Evolutionary conservation across 345 rosid species (phyloP).

Genomic region (Cochlearia excelsa): DNA sequence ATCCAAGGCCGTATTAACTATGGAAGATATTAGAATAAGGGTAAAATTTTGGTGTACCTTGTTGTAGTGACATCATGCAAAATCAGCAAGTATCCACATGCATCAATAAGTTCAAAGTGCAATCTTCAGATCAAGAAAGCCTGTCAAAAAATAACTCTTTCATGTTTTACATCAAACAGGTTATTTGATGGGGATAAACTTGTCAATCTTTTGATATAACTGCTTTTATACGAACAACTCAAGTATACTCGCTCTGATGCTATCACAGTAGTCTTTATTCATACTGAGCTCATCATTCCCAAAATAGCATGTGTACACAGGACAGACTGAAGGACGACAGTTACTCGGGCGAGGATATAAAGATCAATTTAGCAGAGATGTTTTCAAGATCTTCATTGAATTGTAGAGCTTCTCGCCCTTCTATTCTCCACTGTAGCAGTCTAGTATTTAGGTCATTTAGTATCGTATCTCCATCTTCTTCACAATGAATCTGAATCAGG

Average conservation of each 20-base stretch:
- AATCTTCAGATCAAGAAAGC: constrained; percentile 52
- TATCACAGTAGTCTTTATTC: background rate
- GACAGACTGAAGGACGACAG: background rate
- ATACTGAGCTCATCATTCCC: background rate
- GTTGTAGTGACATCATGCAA: constrained; percentile 20
- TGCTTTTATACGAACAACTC: no score
- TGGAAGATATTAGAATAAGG: background rate
- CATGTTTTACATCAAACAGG: background rate
- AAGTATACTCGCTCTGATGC: background rate
- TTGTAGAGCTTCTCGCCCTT: constrained; percentile 42
- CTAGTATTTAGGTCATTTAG: constrained; percentile 50
- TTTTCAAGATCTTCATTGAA: constrained; percentile 45
- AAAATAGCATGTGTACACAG: background rate
- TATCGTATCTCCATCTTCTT: constrained; percentile 39
- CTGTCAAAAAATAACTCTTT: constrained; percentile 47
- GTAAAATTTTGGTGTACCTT: constrained; percentile 9
- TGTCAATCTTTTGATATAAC: no score
- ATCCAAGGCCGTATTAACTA: constrained; percentile 17
- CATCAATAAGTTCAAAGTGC: constrained; percentile 65
- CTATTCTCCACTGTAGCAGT: constrained; percentile 55
- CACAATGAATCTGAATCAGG: constrained; percentile 37
- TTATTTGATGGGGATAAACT: no score
- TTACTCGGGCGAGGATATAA: constrained; percentile 29
- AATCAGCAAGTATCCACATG: constrained; percentile 46
- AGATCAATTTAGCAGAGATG: constrained; percentile 34